Evolutionary conservation across 139 green algal species (phyloP).

Genomic region (Helicosporidium sp.): DNA sequence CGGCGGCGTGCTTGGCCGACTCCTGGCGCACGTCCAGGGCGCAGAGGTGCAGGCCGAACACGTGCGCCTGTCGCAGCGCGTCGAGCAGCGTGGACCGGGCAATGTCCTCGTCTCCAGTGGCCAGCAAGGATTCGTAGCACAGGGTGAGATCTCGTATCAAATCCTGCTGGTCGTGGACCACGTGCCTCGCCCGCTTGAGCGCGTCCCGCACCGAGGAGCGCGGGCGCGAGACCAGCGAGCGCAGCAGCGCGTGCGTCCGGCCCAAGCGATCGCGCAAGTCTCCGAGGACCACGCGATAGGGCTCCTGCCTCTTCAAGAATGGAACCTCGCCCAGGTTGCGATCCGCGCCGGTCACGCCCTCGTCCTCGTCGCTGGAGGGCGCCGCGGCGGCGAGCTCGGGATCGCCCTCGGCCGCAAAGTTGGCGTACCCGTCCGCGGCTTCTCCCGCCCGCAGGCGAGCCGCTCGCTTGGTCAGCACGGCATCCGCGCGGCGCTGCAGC

Average conservation of each 20-base stretch:
- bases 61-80: slow-evolving; percentile 35
- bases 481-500: slow-evolving; percentile 14
- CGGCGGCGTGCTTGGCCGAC: slow-evolving; percentile 39
- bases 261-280: slow-evolving; percentile 65
- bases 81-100: slow-evolving; percentile 50
- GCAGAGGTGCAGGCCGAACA: slow-evolving; percentile 45
- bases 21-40: slow-evolving; percentile 60
- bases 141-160: slow-evolving; percentile 38
- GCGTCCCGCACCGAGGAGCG: slow-evolving; percentile 24
- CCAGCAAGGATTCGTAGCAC: slow-evolving; percentile 59
- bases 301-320: slow-evolving; percentile 55
- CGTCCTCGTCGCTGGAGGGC: slow-evolving; percentile 17
- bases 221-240: slow-evolving; percentile 51
- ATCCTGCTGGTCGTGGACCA: slow-evolving; percentile 19
- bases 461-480: slow-evolving; percentile 3
- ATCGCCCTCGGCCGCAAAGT: slow-evolving; percentile 9
- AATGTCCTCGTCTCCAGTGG: slow-evolving; percentile 36
- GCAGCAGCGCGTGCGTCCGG: slow-evolving; percentile 52
- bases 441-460: no score
- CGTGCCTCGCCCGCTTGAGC: slow-evolving; percentile 27
- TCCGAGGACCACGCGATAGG: slow-evolving; percentile 76
- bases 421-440: no score
- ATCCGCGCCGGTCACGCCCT: no score
- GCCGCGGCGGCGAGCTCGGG: no score
- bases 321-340: no score